Percentiles rank a stretch among this genome's conserved stretches.
Conservation (phyloP, 73 alveolate genomes). For the Paramecium sexaurelia region DNA sequence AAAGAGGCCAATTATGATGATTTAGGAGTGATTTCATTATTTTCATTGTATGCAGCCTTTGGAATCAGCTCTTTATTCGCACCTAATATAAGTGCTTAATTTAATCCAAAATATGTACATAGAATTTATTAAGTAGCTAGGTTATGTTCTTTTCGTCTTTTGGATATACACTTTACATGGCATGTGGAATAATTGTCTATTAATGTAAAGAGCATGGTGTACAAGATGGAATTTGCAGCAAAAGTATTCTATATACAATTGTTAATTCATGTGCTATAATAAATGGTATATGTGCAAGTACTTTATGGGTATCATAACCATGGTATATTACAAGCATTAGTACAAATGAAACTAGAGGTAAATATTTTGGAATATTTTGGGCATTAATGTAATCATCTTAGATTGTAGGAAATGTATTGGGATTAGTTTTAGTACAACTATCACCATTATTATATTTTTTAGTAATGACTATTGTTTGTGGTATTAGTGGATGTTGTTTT, state of each 20-base stretch:
- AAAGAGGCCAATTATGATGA: neutral
- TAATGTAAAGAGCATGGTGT: conserved; percentile 21
- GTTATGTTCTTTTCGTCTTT: conserved; percentile 1
- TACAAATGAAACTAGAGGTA: conserved; percentile 57
- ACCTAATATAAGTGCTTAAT: conserved; percentile 5
- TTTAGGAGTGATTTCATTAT: conserved; percentile 60
- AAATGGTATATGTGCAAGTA: conserved; percentile 59
- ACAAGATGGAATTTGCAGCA: conserved; percentile 33
- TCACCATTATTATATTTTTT: conserved; percentile 44
- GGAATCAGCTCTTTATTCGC: conserved; percentile 48
- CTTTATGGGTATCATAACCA: conserved; percentile 64
- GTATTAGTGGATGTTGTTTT: conserved; percentile 42
- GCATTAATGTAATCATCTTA: conserved; percentile 59
- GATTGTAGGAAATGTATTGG: conserved; percentile 60
- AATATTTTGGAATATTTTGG: conserved; percentile 64
- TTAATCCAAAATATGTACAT: conserved; percentile 45
- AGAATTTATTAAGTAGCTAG: neutral
- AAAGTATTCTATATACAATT: conserved; percentile 2
- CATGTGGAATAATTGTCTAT: conserved; percentile 58
- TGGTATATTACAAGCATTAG: conserved; percentile 50
- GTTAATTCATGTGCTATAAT: conserved; percentile 47
- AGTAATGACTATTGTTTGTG: conserved; percentile 58
- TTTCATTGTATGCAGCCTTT: conserved; percentile 43
- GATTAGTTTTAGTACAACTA: conserved; percentile 37
- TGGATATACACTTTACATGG: conserved; percentile 8